Evolutionary conservation across 192 early-diverging fungal species (phyloP).

Genomic region (Coemansia sp.): DNA sequence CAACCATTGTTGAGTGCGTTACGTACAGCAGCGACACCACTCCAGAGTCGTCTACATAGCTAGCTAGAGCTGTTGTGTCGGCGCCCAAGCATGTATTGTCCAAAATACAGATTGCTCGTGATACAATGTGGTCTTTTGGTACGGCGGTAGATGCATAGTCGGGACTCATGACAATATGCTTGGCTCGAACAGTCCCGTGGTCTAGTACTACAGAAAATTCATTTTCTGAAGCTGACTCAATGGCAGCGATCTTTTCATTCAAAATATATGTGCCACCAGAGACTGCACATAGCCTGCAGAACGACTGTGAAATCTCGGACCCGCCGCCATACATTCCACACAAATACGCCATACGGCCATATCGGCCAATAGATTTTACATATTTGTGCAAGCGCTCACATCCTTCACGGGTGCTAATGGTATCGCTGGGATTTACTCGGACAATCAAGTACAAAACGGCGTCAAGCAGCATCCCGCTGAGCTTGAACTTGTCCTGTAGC

Average conservation of each 20-base stretch:
- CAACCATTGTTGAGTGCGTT: slow-evolving; percentile 30
- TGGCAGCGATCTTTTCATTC: slow-evolving; percentile 49
- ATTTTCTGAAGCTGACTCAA: slow-evolving; percentile 3
- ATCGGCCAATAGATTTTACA: slow-evolving; percentile 79
- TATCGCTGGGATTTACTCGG: slow-evolving; percentile 16
- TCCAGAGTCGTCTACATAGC: slow-evolving; percentile 8
- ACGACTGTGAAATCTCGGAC: slow-evolving; percentile 86
- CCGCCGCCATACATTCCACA: slow-evolving; percentile 84
- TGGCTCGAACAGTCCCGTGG: slow-evolving; percentile 44
- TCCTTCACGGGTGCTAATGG: slow-evolving; percentile 60
- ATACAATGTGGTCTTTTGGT: slow-evolving; percentile 12
- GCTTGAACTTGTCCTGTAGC: slow-evolving; percentile 58
- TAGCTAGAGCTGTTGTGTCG: slow-evolving; percentile 22
- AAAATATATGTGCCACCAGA: slow-evolving; percentile 89
- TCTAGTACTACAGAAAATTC: slow-evolving; percentile 41
- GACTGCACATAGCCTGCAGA: slow-evolving; percentile 88
- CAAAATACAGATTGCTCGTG: slow-evolving; percentile 51
- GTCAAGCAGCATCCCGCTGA: slow-evolving; percentile 61
- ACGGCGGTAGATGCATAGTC: slow-evolving; percentile 55
- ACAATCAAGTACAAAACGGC: slow-evolving; percentile 69
- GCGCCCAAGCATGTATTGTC: slow-evolving; percentile 47
- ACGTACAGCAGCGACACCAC: slow-evolving; percentile 37
- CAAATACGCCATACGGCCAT: slow-evolving; percentile 78
- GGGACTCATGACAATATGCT: slow-evolving; percentile 55
- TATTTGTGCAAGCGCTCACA: slow-evolving; percentile 66